These are phyloP conservation scores for Euryodendron excelsum DNA, from an alignment of 148 eudicot species.

Conservation along the genomic window DNA sequence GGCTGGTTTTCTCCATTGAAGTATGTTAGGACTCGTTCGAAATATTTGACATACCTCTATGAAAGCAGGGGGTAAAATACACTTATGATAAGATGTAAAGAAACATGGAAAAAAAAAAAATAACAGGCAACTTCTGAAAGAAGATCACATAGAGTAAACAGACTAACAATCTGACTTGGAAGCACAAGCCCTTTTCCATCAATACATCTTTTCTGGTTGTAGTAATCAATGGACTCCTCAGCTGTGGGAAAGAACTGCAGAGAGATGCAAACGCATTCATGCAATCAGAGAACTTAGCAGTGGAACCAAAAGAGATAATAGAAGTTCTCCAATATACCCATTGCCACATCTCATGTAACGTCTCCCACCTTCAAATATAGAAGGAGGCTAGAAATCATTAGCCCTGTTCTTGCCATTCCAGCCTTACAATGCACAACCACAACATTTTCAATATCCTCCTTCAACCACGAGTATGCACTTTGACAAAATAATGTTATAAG, in stretches of 20 bases:
- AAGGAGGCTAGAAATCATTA: constrained; percentile 96
- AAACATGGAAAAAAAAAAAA: constrained; percentile 10
- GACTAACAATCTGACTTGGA: constrained; percentile 97
- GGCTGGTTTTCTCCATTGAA: constrained; percentile 95
- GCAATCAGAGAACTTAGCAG: constrained; percentile 9
- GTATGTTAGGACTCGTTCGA: constrained; percentile 76
- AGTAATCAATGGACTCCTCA: constrained; percentile 95
- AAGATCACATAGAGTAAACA: neutral
- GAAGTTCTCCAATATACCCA: neutral
- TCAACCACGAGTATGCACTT: constrained; percentile 98
- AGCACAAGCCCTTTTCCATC: constrained; percentile 96
- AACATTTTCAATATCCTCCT: constrained; percentile 97
- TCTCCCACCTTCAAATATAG: constrained; percentile 74
- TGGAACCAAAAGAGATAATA: neutral
- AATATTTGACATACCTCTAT: constrained; percentile 95
- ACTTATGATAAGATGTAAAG: neutral
- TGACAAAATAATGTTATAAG: constrained; percentile 82
- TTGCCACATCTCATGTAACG: neutral
- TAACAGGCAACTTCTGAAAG: neutral
- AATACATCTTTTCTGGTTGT: constrained; percentile 89
- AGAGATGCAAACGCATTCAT: constrained; percentile 16
- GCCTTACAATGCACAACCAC: constrained; percentile 99
- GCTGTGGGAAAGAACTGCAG: constrained; percentile 96
- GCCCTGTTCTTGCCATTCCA: constrained; percentile 99
- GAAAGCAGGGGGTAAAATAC: constrained; percentile 13